Conservation (phyloP, 2,329 filamentous ascomycete species). For the Claviceps spartinae region DNA sequence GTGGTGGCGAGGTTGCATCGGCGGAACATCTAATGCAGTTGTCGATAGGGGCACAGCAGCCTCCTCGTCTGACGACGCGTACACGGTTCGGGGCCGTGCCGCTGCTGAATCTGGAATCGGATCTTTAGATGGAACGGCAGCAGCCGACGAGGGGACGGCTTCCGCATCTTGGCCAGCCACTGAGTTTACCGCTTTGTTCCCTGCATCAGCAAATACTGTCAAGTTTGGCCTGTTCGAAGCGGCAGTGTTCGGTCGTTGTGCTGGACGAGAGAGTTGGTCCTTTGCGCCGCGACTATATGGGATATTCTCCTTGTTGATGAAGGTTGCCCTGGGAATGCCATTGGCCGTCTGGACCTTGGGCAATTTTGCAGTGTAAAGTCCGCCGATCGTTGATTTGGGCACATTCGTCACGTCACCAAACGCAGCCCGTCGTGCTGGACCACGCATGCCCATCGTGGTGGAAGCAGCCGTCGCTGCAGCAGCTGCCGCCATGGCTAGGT, state of each 20-base stretch:
- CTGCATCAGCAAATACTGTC: slow-evolving; percentile 3
- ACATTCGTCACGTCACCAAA: slow-evolving; percentile 77
- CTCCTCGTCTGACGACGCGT: slow-evolving; percentile 4
- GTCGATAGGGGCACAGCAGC: slow-evolving; percentile 1
- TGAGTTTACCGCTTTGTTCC: slow-evolving; percentile 10
- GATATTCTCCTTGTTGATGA: slow-evolving; percentile 32
- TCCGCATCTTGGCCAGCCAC: slow-evolving; percentile 4
- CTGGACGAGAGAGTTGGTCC: slow-evolving; percentile 25
- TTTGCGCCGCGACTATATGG: slow-evolving; percentile 14
- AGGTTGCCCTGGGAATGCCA: slow-evolving; percentile 12
- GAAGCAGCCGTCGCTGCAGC: slow-evolving; percentile 4
- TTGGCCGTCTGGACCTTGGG: slow-evolving; percentile 17
- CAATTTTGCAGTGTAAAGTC: slow-evolving; percentile 22
- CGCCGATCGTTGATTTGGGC: slow-evolving; percentile 21
- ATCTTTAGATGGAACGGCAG: neutral
- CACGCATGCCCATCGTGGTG: slow-evolving; percentile 19
- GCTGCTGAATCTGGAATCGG: neutral
- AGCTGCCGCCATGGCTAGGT: slow-evolving; percentile 27
- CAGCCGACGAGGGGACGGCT: slow-evolving; percentile 3
- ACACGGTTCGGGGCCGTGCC: slow-evolving; percentile 1
- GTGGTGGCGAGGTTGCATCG: slow-evolving; percentile 31
- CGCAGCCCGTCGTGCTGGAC: slow-evolving; percentile 56
- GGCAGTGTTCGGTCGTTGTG: slow-evolving; percentile 15
- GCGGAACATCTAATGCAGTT: slow-evolving; percentile 10
- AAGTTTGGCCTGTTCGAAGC: slow-evolving; percentile 1